Percentiles rank a stretch among this genome's conserved stretches.
These are phyloP conservation scores for Trametes meyenii DNA, from an alignment of 768 basidiomycete genomes.

Conservation along the genomic window DNA sequence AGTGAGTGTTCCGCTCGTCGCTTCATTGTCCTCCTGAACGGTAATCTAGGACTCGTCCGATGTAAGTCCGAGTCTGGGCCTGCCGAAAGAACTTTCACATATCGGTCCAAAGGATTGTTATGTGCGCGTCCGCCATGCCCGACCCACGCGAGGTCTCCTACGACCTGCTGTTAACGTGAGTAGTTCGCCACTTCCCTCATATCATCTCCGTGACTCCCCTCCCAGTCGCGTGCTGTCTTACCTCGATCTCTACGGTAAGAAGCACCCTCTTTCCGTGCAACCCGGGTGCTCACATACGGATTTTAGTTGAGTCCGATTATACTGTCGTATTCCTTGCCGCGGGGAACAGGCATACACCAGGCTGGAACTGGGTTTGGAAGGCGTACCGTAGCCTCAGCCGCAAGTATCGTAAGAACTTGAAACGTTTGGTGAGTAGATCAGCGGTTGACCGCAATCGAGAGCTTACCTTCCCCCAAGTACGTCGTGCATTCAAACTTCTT, in stretches of 20 bases:
- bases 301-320: slow-evolving; percentile 83
- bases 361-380: slow-evolving; percentile 93
- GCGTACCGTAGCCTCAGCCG: slow-evolving; percentile 79
- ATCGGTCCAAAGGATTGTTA: slow-evolving; percentile 61
- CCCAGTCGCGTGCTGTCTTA: slow-evolving; percentile 75
- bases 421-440: slow-evolving; percentile 62
- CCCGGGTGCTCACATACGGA: not conserved
- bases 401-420: slow-evolving; percentile 88
- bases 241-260: slow-evolving; percentile 76
- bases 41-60: slow-evolving; percentile 72
- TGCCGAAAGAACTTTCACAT: not conserved
- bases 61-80: slow-evolving; percentile 51
- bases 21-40: slow-evolving; percentile 10
- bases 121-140: slow-evolving; percentile 82
- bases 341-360: slow-evolving; percentile 70
- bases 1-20: slow-evolving; percentile 52
- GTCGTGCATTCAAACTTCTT: slow-evolving; percentile 89
- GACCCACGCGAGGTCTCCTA: slow-evolving; percentile 78
- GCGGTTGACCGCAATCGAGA: not conserved
- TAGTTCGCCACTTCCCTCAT: slow-evolving; percentile 22
- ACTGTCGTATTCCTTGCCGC: slow-evolving; percentile 87
- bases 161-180: slow-evolving; percentile 74
- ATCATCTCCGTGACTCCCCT: slow-evolving; percentile 17
- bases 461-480: slow-evolving; percentile 49
- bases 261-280: not conserved